Evolutionary conservation across 495 filamentous ascomycete species (phyloP), one percentile per base, ranked within the genome.

Genomic region (Penicillium nucicola): DNA sequence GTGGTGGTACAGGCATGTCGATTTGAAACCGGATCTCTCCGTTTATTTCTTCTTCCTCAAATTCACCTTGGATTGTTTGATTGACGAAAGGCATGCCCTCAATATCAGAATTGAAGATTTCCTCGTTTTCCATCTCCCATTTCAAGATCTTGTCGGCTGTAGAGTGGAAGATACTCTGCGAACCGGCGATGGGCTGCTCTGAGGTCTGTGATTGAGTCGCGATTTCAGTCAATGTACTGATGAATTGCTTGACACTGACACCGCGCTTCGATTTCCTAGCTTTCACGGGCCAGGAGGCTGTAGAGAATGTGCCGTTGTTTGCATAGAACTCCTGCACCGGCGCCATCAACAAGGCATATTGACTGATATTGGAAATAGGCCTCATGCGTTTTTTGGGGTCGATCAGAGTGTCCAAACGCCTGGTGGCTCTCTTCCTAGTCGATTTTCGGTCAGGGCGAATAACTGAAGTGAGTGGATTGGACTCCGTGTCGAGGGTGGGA

Each of bases 311-410:
- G 13, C 78, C 77, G 34, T 54, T 70, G 6, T 42, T 36, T 2
- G 57, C 15, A 44, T 79, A 61, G 53, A 78, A 77, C 3, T 42
- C 37, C 31, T 79, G 74, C 18, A 54, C 56, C 6, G 77, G 70
- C 45, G 75, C 68, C 70, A 79, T 78, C 33, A 78, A 50, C 60
- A 72, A 71, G n/a, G 67, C 57, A 58, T 68, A 63, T 6, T 67
- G 55, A 4, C 60, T 65, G 33, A 67, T 55, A 25, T 49, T 42
- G 14, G 65, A 65, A 8, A 74, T 54, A 13, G 54, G 42, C 4
- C 40, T 58, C 53, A 30, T 31, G 17, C 42, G 31, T 7, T 49
- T 48, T 19, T 28, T 32, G 2, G 41, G n/a, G 31, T 44, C 37
- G 17, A 37, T 31, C 17, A 41, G 20, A 13, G 19, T 7, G 7